phyloP scores from a whole-genome alignment of 257 asterid species.

The Plectranthus barbatus region DNA sequence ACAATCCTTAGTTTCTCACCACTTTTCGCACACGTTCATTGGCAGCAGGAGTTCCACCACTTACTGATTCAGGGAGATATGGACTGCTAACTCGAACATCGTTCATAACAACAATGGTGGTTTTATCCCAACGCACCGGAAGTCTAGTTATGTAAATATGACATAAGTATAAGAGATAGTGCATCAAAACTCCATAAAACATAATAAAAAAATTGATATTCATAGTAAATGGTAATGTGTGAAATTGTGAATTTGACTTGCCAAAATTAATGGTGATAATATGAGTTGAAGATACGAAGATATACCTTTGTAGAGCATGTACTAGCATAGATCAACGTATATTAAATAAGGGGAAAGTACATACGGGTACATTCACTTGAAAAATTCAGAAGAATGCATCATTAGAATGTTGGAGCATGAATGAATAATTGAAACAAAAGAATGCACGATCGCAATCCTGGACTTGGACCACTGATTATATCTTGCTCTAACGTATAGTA shows the following conservation, averaged over 20 bases:
- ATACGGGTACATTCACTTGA: neutral
- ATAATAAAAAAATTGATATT: neutral
- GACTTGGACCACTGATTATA: too few species aligned
- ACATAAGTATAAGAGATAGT: neutral
- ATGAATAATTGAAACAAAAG: neutral
- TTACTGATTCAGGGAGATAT: conserved; percentile 81
- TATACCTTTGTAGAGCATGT: neutral
- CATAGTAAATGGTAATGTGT: neutral
- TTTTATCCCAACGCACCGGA: conserved; percentile 94
- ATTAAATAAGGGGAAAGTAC: neutral
- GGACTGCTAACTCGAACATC: conserved; percentile 96
- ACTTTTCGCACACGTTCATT: conserved; percentile 95
- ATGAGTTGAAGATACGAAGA: neutral
- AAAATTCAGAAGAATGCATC: neutral
- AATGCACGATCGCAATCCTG: too few species aligned
- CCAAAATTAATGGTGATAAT: neutral
- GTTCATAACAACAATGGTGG: conserved; percentile 87
- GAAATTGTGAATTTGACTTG: too few species aligned
- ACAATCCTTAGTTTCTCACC: conserved; percentile 33
- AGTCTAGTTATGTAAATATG: conserved; percentile 43
- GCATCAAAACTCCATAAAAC: neutral
- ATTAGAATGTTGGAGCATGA: neutral
- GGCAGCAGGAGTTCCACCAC: conserved; percentile 92
- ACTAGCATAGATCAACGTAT: neutral
- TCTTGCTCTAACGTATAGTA: too few species aligned